Evolutionary conservation across 257 asterid genomes (phyloP).

Genomic region (Solanum virginianum): DNA sequence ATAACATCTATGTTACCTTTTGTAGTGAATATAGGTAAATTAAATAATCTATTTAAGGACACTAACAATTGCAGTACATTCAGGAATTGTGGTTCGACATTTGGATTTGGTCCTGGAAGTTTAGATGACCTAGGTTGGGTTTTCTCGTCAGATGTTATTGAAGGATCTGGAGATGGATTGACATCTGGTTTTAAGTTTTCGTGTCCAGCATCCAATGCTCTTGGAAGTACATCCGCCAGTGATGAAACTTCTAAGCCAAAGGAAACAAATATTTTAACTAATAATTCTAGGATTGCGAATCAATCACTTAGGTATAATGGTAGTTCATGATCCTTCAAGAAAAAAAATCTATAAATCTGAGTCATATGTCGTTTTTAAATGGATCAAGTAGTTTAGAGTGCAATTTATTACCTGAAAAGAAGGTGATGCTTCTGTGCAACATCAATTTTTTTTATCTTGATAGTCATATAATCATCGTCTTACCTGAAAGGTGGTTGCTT

Average conservation of each 20-base stretch:
- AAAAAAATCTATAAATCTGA: constrained; percentile 23
- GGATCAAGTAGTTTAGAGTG: constrained; percentile 21
- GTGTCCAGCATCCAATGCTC: constrained; percentile 28
- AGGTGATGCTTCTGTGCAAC: constrained; percentile 16
- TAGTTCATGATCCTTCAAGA: constrained; percentile 26
- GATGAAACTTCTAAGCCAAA: constrained; percentile 18
- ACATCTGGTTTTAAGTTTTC: constrained; percentile 37
- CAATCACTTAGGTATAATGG: constrained; percentile 19
- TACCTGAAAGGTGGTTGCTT: neutral
- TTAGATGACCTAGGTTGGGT: constrained; percentile 68
- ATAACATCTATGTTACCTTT: neutral
- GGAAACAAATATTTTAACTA: constrained; percentile 9
- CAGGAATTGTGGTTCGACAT: constrained; percentile 77
- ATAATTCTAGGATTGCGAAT: constrained; percentile 9
- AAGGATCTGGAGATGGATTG: constrained; percentile 29
- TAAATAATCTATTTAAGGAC: neutral
- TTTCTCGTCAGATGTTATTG: constrained; percentile 42
- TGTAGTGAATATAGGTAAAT: neutral
- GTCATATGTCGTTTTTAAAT: constrained; percentile 22
- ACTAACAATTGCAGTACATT: neutral
- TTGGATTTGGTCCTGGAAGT: constrained; percentile 52
- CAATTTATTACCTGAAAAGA: constrained; percentile 21
- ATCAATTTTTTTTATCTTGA: neutral
- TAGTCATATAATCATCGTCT: neutral
- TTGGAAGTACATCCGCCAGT: constrained; percentile 16